Evolutionary conservation across 2,329 filamentous ascomycete species (phyloP), one percentile per base, ranked within the genome.

Genomic region (Cordyceps javanica): DNA sequence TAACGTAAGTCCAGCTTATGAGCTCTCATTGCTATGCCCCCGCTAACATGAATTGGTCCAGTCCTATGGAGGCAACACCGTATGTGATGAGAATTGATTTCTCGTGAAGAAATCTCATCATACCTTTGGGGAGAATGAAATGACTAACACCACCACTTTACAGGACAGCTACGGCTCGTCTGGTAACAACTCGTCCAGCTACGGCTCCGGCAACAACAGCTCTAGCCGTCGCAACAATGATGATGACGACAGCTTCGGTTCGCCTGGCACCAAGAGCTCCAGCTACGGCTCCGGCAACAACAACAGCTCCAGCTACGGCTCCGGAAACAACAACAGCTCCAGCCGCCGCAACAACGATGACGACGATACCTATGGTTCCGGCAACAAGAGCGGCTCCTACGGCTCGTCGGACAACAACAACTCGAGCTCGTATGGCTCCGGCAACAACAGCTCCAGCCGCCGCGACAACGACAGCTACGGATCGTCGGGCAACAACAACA

Each of bases 21-120:
- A 11, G 13, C 3, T 48, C 13, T 41, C 10, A 14, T 13, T 19
- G 3, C n/a, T 23, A 38, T 11, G 11, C 41, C 26, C 6, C 23
- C 45, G 19, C 46, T 59, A 55, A 60, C 34, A 62, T 38, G 28
- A 45, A 59, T 28, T 68, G 68, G n/a, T n/a, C n/a, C 60, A 64
- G 67, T 58, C 55, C 60, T 68, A 66, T 56, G 63, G 63, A 61
- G 65, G 65, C 56, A 66, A 66, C 60, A 64, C 62, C 61, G 65
- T 67, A 61, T 39, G 66, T 51, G 21, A 55, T 44, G 39, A 30
- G n/a, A 44, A 16, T 16, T 19, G 26, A 9, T n/a, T n/a, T n/a
- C n/a, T n/a, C n/a, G n/a, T n/a, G n/a, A n/a, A n/a, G n/a, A n/a
- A n/a, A 16, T 45, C 19, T 54, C 19, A 23, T 30, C 3, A 3